Base-by-base conservation (phyloP, 306 rosid genomes). In the Pueraria montana region DNA sequence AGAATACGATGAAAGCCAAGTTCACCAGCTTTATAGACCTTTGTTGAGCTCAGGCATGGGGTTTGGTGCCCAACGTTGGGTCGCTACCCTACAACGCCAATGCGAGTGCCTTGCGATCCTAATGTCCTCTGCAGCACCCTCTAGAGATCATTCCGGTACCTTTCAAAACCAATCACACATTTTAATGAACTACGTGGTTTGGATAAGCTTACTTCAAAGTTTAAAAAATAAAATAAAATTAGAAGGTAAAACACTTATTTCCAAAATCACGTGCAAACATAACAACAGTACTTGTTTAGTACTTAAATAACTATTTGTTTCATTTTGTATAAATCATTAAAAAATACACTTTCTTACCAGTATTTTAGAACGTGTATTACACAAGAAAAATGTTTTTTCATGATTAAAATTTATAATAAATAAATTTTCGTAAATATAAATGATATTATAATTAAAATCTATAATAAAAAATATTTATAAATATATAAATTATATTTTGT, bases 81-180 rank as follows among this genome's bases (percentile, higher is more conserved):
- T 96, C 1, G 92, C 98, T 74, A 90, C 95, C 64, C 92, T 96
- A 2, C 98, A 94, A 83, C 98, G 99, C 53, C 99, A 92, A 23
- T 91, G 92, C 72, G 95, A 96, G 79, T 96, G 97, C 79, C 98
- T 94, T 0, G 98, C 98, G 13, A 94, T 96, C 34, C 84, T 95
- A 76, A 90, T 93, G 91, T 95, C 99, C 81, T 84, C 98, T 12
- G 69, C 93, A 0, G 81, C 88, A 32, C 87, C 93, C 14, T 30
- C 92, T 12, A 83, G 94, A 1, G 98, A 95, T 68, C 99, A 96
- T 79, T 83, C 92, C 0, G 97, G 95, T 89, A 80, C 12, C 6
- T 34, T 16, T 62, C 69, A 2, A 23, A 59, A 56, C 27, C 20
- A 18, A 7, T 20, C 9, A 18, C 23, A 2, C 11, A 6, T 53